Evolutionary conservation across 768 basidiomycete species (phyloP).

Genomic region (Panaeolus cyanescens): DNA sequence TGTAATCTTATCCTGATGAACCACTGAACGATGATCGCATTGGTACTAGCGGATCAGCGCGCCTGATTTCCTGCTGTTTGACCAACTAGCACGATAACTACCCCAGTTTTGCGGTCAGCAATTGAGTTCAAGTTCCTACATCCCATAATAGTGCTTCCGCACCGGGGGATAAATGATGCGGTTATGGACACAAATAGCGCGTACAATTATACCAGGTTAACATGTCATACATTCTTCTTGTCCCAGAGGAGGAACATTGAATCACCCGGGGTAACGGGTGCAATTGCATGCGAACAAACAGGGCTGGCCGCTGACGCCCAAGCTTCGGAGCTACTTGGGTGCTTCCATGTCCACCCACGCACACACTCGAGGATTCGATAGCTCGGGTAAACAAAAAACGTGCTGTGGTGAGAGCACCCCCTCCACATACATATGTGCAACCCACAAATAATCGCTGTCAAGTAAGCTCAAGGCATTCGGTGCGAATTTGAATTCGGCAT

Average conservation of each 20-base stretch:
- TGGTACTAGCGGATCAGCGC: not conserved
- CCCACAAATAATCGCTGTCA: not conserved
- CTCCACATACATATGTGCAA: not conserved
- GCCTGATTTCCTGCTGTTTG: not conserved
- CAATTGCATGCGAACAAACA: not conserved
- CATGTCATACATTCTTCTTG: not conserved
- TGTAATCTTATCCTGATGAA: not conserved
- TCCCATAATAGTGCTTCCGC: not conserved
- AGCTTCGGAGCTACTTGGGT: not conserved
- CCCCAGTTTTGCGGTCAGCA: not conserved
- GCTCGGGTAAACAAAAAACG: not conserved
- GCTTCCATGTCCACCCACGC: conserved; percentile 1
- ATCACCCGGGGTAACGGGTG: conserved; percentile 1
- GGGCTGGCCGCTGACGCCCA: conserved; percentile 3
- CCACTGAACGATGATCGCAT: conserved; percentile 2
- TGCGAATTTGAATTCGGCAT: not conserved
- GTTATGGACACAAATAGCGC: not conserved
- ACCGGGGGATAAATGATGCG: not conserved
- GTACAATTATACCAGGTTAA: not conserved
- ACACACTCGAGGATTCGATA: conserved; percentile 1
- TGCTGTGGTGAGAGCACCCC: not conserved
- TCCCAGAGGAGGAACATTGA: not conserved
- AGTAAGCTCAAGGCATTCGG: not conserved
- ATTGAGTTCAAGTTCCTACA: not conserved
- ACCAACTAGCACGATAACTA: too few relatives aligned